Evolutionary conservation across 2,329 filamentous ascomycete genomes (phyloP), one percentile per base, ranked within the genome.

Genomic region (Colletotrichum agaves): DNA sequence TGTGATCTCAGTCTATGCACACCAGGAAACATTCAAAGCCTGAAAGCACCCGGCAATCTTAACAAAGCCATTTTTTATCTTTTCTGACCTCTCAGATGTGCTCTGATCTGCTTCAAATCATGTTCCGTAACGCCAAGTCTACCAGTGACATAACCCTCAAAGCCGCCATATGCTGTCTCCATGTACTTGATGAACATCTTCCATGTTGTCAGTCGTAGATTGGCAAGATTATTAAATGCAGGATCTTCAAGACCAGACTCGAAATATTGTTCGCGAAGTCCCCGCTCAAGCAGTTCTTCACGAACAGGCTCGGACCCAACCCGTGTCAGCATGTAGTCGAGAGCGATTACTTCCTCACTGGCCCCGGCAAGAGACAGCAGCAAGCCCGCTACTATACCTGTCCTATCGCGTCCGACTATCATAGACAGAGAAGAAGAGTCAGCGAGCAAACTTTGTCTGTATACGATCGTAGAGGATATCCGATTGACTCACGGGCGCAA

Each of bases 401-500:
- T 59, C 5, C 43, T 59, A 17, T 59, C 56, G 2, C 56, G 56
- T 4, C 56, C 56, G 5, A 59, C 56, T 59, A n/a, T 17, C 10
- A 37, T 37, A 4, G 35, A 3, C 35, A 37, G 12, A 37, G 12
- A 13, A 37, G 35, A 37, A 37, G 23, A 27, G 23, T 27, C 23
- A 27, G 23, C 23, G 6, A 6, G 23, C 23, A 27, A 27, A 27
- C 5, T 6, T 27, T 1, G 1, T 6, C 5, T 6, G 23, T 27
- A 6, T 27, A 27, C 23, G 23, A 6, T 27, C 5, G 23, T 27
- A 27, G 4, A 27, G 23, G 6, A 27, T 27, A n/a, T 27, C 6
- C 12, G 56, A 17, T 3, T 4, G 33, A 76, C 80, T 72, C 70
- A 86, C 85, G 85, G 5, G 83, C 85, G 73, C 85, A 88, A 73